These are phyloP conservation scores for Myriosclerotinia duriaeana DNA, from an alignment of 2,329 filamentous ascomycete species.

Conservation along the genomic window DNA sequence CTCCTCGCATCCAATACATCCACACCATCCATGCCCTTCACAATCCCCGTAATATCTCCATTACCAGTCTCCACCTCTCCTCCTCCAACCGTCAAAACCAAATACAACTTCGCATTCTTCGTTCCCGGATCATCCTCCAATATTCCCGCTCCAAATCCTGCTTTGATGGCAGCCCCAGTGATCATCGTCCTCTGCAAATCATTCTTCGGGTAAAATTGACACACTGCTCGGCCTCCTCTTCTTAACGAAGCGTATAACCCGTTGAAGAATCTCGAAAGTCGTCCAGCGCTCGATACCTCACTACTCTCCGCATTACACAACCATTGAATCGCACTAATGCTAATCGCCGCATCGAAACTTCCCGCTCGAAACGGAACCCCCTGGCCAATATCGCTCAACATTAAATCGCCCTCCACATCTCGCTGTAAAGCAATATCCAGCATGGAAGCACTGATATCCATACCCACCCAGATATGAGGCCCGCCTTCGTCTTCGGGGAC, in stretches of 20 bases:
- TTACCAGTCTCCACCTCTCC: slow-evolving; percentile 46
- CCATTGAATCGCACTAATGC: slow-evolving; percentile 97
- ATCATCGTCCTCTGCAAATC: slow-evolving; percentile 91
- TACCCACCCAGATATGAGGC: slow-evolving; percentile 93
- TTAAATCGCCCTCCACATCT: slow-evolving; percentile 89
- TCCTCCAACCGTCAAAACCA: slow-evolving; percentile 86
- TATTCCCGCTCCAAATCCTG: slow-evolving; percentile 91
- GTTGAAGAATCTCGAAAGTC: slow-evolving; percentile 85
- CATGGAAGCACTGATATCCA: slow-evolving; percentile 96
- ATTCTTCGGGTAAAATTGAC: slow-evolving; percentile 98
- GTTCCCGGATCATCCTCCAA: slow-evolving; percentile 94
- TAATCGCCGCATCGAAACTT: slow-evolving; percentile 91
- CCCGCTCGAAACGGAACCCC: slow-evolving; percentile 91
- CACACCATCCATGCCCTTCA: slow-evolving; percentile 84
- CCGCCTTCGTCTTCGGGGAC: slow-evolving; percentile 68
- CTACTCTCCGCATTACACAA: slow-evolving; percentile 91
- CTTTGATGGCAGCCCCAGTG: slow-evolving; percentile 81
- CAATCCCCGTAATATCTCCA: slow-evolving; percentile 84
- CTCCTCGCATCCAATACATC: slow-evolving; percentile 72
- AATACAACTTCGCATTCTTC: slow-evolving; percentile 94
- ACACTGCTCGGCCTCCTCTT: slow-evolving; percentile 84
- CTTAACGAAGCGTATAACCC: slow-evolving; percentile 82
- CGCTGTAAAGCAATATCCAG: slow-evolving; percentile 89
- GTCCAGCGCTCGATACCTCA: slow-evolving; percentile 75
- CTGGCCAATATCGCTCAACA: slow-evolving; percentile 93